Conservation (phyloP, 176 grass and related monocot genomes). For the Carex parvula region DNA sequence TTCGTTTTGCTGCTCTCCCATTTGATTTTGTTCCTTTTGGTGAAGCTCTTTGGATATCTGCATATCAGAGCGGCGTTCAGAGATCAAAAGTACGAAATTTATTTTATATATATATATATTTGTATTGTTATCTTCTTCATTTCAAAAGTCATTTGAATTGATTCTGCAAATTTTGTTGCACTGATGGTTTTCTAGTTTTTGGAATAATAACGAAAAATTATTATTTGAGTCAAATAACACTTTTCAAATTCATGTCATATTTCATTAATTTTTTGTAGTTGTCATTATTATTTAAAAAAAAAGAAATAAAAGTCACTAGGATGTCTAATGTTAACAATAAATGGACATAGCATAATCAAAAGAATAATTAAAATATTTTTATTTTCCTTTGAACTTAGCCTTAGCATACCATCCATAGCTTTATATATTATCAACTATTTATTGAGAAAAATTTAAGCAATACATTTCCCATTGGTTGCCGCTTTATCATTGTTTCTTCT, state of each 20-base stretch:
- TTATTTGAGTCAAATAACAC: not conserved
- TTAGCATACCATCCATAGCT: not conserved
- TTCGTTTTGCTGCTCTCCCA: constrained; percentile 48
- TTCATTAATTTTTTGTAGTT: not conserved
- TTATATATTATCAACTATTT: not conserved
- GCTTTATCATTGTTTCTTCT: not conserved
- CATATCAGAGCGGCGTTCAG: constrained; percentile 16
- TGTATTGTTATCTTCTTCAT: not conserved
- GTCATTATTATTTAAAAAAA: not conserved
- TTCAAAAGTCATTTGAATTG: not conserved
- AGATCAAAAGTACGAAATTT: constrained; percentile 21
- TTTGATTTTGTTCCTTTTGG: constrained; percentile 57
- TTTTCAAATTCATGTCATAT: not conserved
- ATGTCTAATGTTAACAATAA: not conserved
- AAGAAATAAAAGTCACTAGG: not conserved
- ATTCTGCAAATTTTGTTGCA: not conserved
- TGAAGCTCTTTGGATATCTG: constrained; percentile 50
- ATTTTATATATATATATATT: not conserved
- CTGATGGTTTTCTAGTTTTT: not conserved
- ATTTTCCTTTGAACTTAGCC: not conserved
- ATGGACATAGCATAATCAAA: not conserved
- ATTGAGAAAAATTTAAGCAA: not conserved
- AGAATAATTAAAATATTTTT: not conserved
- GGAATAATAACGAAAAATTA: not conserved
- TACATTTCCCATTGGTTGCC: not conserved